Evolutionary conservation across 306 rosid species (phyloP), one percentile per base, ranked within the genome.

Genomic region (Fragaria ananassa): DNA sequence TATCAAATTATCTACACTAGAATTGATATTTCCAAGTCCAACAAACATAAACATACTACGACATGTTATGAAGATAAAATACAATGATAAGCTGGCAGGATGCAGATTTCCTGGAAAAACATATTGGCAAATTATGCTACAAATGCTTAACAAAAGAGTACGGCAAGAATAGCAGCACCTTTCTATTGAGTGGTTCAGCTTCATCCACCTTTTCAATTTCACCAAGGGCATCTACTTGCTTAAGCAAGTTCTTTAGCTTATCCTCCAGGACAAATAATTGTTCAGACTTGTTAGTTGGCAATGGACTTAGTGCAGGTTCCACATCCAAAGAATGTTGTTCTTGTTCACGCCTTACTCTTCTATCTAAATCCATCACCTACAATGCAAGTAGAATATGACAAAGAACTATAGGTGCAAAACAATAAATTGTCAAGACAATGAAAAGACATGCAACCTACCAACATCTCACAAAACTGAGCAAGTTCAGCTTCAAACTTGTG

Each of bases 171-270:
- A 74, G 34, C 44, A 66, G 78, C 72, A 92, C 97, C 97, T 90
- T 88, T 81, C 93, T 89, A 93, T 88, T 81, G 21, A 85, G 85
- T 78, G 89, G 88, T 85, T 90, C 96, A 73, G 96, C 93, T 87
- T 92, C 97, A 83, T 90, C 96, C 78, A 86, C 90, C 81, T 92
- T 92, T 78, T 93, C 93, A 74, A 93, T 88, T 87, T 92, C 96
- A 82, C 96, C 92, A 75, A 90, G 91, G 74, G 92, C 83, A 78
- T 90, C 97, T 84, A 88, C 96, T 79, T 92, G 96, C 67, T 90
- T 89, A 50, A 92, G 86, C 76, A 92, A 88, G 81, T 87, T 92
- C 85, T 87, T 90, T 80, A 90, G 85, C 80, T 92, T 90, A 76
- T 92, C 96, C 76, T 90, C 97, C 78, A 92, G 79, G 68, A 92